phyloP scores from a whole-genome alignment of 108 stramenopile species.

The Pelagomonas calceolata region DNA sequence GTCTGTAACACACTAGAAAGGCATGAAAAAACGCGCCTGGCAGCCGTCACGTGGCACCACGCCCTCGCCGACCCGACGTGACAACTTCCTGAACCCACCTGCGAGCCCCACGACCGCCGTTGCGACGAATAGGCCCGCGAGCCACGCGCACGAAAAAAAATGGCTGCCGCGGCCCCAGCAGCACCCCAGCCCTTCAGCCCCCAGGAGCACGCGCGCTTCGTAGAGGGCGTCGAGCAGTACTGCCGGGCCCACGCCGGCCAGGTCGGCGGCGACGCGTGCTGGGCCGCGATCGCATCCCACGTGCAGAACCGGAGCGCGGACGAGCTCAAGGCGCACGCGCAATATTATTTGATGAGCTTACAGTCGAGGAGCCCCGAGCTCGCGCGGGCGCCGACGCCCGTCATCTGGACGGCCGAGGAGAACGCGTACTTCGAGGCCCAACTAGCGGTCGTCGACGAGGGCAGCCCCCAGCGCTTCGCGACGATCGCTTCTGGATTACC shows the following conservation, averaged over 20 bases:
- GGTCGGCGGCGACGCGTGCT: not conserved
- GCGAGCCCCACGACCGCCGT: too few relatives aligned
- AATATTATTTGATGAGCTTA: not conserved
- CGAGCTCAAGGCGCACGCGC: constrained; percentile 1
- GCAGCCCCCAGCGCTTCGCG: not conserved
- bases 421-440: not conserved
- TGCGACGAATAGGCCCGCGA: too few relatives aligned
- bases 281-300: not conserved
- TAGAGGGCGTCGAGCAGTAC: not conserved
- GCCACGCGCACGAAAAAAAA: too few relatives aligned
- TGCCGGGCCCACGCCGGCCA: not conserved
- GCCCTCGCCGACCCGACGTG: too few relatives aligned
- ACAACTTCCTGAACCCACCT: too few relatives aligned
- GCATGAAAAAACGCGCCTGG: too few relatives aligned
- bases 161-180: too few relatives aligned
- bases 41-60: too few relatives aligned
- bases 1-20: too few relatives aligned
- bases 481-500: not conserved
- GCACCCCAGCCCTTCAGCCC: not conserved
- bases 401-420: not conserved
- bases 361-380: too few relatives aligned
- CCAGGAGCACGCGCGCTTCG: not conserved
- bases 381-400: too few relatives aligned
- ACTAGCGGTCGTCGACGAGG: not conserved
- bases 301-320: not conserved